Base-by-base conservation (phyloP, 352 stramenopile genomes). In the Phytophthora citricola region DNA sequence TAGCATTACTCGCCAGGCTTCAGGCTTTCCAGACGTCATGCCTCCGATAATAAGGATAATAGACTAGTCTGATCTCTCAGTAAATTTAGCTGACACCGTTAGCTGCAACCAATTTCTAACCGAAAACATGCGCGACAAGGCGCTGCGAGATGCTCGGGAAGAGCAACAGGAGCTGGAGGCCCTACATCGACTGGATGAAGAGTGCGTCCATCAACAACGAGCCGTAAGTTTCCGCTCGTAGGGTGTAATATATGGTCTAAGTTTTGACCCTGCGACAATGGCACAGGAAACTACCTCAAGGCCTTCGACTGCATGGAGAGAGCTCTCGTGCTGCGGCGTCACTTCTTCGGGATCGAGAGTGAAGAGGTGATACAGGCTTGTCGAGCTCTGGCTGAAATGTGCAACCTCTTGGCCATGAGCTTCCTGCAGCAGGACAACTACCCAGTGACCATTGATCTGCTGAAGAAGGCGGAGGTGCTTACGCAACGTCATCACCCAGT, bases 351-450 rank as follows among this genome's bases (percentile, higher is more conserved):
- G n/a, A 68, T 83, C 26, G 89, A 97, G 9, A 97, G 87, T 46
- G 73, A 87, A 1, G 90, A 98, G 52, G 92, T 98, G 26, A 32
- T 64, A 45, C 66, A 90, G 36, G 91, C 91, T 11, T 98, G 93
- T 72, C 91, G 87, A 62, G 92, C 90, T 6, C 78, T 98, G 7
- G 89, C 89, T 6, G 92, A 98, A 66, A 97, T 98, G 87, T 98
- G 92, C 78, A 98, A 98, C 66, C 63, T 98, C 29, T 73, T 98
- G 20, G 87, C 92, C 20, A 98, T 98, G 93, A 97, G 88, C 26
- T 98, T 97, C 53, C 72, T 98, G 3, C 93, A 98, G 75, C 89
- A 98, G 75, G 93, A 96, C 67, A 96, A 98, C 65, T 98, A 93
- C 62, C 61, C 76, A 6, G 92, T 98, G 66, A 92, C 92, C 2